Evolutionary conservation across 83 land plant genomes (phyloP).

Genomic region (Thuja plicata): DNA sequence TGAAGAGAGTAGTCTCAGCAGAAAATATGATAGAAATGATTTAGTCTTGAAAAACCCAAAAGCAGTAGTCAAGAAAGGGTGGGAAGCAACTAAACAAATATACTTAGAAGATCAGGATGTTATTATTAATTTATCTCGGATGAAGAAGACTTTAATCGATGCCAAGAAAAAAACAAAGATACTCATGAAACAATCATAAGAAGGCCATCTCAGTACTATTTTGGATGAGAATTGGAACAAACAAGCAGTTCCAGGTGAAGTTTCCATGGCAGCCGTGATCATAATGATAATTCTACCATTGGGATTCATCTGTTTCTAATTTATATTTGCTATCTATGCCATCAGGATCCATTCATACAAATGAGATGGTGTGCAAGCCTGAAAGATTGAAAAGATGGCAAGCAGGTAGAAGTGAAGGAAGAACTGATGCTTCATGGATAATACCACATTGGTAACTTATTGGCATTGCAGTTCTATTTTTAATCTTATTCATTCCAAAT

Average conservation of each 20-base stretch:
- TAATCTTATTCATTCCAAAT: not conserved
- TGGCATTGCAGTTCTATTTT: not conserved
- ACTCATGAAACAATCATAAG: not conserved
- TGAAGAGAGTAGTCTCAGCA: constrained; percentile 73
- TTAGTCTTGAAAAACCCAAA: constrained; percentile 67
- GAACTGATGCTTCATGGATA: not conserved
- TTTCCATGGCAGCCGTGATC: not conserved
- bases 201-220: not conserved
- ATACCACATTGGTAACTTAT: not conserved
- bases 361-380: not conserved
- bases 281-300: not conserved
- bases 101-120: constrained; percentile 82
- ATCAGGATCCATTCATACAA: not conserved
- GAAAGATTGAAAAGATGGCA: constrained; percentile 6
- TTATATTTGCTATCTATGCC: not conserved
- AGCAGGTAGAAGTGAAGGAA: not conserved
- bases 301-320: not conserved
- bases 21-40: constrained; percentile 46
- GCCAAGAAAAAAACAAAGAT: constrained; percentile 8
- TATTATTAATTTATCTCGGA: constrained; percentile 41
- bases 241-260: not conserved
- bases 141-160: constrained; percentile 18
- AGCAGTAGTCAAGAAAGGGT: constrained; percentile 57
- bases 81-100: constrained; percentile 75
- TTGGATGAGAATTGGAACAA: not conserved